Base-by-base conservation (phyloP, 2,329 filamentous ascomycete species). In the Neonectria sp. region DNA sequence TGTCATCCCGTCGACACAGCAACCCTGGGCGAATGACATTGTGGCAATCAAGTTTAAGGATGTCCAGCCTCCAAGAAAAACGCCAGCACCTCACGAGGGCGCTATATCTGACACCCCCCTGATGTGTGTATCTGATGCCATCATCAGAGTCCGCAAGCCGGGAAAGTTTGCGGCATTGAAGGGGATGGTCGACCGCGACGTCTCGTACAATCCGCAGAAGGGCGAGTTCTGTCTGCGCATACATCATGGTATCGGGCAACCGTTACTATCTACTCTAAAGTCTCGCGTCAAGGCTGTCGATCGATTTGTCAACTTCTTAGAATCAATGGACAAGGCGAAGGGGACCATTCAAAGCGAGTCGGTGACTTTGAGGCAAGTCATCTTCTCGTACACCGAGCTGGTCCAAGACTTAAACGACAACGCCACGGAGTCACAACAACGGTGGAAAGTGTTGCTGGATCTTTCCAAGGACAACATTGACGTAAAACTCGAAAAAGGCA, bases 281-380 rank as follows among this genome's bases (percentile, higher is more conserved):
- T 83, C 86, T 57, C 86, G 90, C 31, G 83, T 95, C 52, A 86
- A 89, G 71, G 88, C 90, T 13, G 88, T 96, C 64, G 89, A 93
- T 74, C 88, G 91, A 24, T 85, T 96, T 31, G 90, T 94, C 45
- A 87, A 88, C 49, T 93, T 93, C 74, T 84, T 94, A 29, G 87
- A 90, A 51, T 89, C 91, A 1, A 87, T 95, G 68, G 84, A 89
- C 61, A 82, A 84, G 68, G 84, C 88, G 71, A 82, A 84, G 53
- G 84, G 84, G 17, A 84, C 86, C 58, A 86, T 93, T 40, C 82
- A 83, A 49, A 87, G 88, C 76, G 86, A 91, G 71, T 82, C 86
- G 46, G 85, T 92, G 62, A 89, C 88, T 17, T 83, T 95, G 62
- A 83, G 84, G 71, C 84, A 88, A 68, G 86, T 96, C 6, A 82